Base-by-base conservation (phyloP, 75 land plant genomes). In the Pinus tabuliformis region DNA sequence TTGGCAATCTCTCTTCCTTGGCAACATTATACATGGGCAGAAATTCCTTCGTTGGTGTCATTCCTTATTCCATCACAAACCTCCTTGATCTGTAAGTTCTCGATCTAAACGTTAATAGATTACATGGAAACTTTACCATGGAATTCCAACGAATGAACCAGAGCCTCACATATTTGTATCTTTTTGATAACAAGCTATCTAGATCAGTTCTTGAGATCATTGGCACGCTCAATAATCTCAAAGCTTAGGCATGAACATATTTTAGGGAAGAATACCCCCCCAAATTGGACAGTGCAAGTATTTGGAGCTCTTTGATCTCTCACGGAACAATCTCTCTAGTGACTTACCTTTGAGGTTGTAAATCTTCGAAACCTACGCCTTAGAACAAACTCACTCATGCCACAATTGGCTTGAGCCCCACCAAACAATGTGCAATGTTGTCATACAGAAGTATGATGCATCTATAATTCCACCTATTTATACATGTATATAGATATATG, bases 301-400 rank as follows among this genome's bases (percentile, higher is more conserved):
- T 39, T 85, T 93, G 30, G 76, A 76, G 4, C 80, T 85, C 16
- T 54, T 95, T 42, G 82, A 89, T 30, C 81, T 93, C 71, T 89
- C 87, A 77, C 82, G 85, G 8, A 95, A 95, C 71, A 22, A 71
- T 17, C 82, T 95, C 56, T 83, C 92, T 5, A 96, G 96, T 45
- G 81, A 72, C 57, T 83, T 95, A 20, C 91, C 95, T 58, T 54
- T 18, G 18, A 52, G 57, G 58, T 78, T 78, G 45, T 52, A 20
- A 60, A 36, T 71, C 61, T 72, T 72, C 63, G 57, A 16, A 33
- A 42, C 37, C 9, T 39, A 0, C 24, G 1, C 1, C 6, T 0
- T 8, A 17, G 26, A 26, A 26, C 26, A 26, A 26, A 26, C 26
- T 26, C 26, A 26, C 0, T 26, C 26, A 26, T 0, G 26, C 0